Evolutionary conservation across 768 basidiomycete genomes (phyloP).

Genomic region (Agaricus subrufescens): DNA sequence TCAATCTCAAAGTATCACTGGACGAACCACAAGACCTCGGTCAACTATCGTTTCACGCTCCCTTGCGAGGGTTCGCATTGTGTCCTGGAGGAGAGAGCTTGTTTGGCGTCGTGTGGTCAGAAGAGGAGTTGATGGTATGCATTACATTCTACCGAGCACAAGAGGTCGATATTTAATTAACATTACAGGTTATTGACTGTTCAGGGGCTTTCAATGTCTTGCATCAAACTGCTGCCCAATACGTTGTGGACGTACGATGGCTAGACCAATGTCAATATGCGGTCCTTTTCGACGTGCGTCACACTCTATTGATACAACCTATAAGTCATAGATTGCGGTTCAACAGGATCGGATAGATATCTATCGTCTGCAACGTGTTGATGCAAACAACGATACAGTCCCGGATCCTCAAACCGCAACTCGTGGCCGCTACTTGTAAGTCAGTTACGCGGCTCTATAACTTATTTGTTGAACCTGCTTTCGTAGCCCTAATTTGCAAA

Average conservation of each 20-base stretch:
- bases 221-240: constrained; percentile 19
- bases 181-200: constrained; percentile 35
- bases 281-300: constrained; percentile 33
- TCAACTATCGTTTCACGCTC: constrained; percentile 14
- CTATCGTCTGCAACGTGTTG: constrained; percentile 27
- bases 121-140: constrained; percentile 35
- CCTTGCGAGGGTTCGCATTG: constrained; percentile 19
- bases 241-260: constrained; percentile 32
- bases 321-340: background rate
- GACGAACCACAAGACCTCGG: constrained; percentile 20
- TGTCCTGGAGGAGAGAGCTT: constrained; percentile 23
- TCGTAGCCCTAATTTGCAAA: constrained; percentile 5
- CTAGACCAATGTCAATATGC: constrained; percentile 33
- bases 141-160: background rate
- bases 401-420: constrained; percentile 2
- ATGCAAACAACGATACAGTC: constrained; percentile 29
- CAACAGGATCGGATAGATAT: constrained; percentile 35
- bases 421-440: constrained; percentile 4
- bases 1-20: constrained; percentile 13
- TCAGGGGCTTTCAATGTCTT: constrained; percentile 23
- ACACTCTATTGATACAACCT: background rate
- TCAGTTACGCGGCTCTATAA: background rate
- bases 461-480: background rate
- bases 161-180: background rate
- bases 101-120: constrained; percentile 44